Evolutionary conservation across 2,329 filamentous ascomycete species (phyloP).

Genomic region (Cercospora citrullina): DNA sequence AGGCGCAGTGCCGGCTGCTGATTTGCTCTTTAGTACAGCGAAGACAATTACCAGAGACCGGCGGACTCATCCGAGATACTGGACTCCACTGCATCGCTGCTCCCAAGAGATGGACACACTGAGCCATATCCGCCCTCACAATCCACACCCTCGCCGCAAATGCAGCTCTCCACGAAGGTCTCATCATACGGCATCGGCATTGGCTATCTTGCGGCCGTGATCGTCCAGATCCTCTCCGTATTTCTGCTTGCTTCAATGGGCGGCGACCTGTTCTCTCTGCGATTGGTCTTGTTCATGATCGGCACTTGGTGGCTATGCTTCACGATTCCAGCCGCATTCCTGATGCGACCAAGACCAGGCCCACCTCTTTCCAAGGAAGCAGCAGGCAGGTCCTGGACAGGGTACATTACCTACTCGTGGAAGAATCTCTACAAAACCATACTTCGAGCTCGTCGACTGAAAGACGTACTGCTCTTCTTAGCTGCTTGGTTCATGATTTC

Average conservation of each 20-base stretch:
- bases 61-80: background rate
- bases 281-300: slow-evolving; percentile 81
- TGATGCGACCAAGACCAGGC: slow-evolving; percentile 84
- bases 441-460: slow-evolving; percentile 68
- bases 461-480: slow-evolving; percentile 76
- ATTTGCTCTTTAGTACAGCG: slow-evolving; percentile 9
- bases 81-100: slow-evolving; percentile 21
- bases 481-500: slow-evolving; percentile 92
- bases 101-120: slow-evolving; percentile 21
- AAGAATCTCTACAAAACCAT: slow-evolving; percentile 78
- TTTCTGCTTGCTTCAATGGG: slow-evolving; percentile 69
- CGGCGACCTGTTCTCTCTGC: slow-evolving; percentile 80
- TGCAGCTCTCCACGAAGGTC: slow-evolving; percentile 83
- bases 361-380: slow-evolving; percentile 59
- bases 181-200: slow-evolving; percentile 92
- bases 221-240: slow-evolving; percentile 80
- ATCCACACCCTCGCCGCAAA: slow-evolving; percentile 59
- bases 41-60: slow-evolving; percentile 13
- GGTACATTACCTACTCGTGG: slow-evolving; percentile 83
- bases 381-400: slow-evolving; percentile 55
- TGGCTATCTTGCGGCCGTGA: slow-evolving; percentile 82
- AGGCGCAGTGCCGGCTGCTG: background rate
- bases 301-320: slow-evolving; percentile 93
- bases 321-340: slow-evolving; percentile 82
- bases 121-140: slow-evolving; percentile 38